These are phyloP conservation scores for Cyamopsis tetragonoloba DNA, from an alignment of 306 rosid species.

Conservation along the genomic window DNA sequence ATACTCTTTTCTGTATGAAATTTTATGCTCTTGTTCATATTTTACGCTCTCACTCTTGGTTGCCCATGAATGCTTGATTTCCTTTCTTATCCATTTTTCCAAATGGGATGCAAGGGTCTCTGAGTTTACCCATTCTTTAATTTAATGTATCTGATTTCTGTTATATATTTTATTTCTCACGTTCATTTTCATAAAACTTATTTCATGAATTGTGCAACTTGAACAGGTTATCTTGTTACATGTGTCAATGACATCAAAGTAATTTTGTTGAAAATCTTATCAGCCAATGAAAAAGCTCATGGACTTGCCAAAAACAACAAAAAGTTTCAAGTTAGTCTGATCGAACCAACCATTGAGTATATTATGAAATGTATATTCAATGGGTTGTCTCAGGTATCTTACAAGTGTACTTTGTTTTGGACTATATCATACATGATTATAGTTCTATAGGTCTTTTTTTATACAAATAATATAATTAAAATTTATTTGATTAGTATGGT, in stretches of 20 bases:
- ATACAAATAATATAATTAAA: not conserved
- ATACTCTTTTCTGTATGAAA: not conserved
- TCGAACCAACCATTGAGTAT: constrained; percentile 90
- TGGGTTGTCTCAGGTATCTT: constrained; percentile 67
- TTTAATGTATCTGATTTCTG: constrained; percentile 7
- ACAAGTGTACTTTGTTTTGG: constrained; percentile 12
- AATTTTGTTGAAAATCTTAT: constrained; percentile 41
- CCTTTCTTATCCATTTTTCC: constrained; percentile 1
- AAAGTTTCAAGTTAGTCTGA: constrained; percentile 51
- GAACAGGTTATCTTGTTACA: constrained; percentile 68
- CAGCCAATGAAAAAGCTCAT: constrained; percentile 38
- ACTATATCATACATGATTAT: not conserved
- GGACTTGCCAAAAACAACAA: constrained; percentile 36
- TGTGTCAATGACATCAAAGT: constrained; percentile 65
- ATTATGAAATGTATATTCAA: constrained; percentile 63
- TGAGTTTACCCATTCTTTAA: not conserved
- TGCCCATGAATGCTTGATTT: not conserved
- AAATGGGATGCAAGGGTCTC: constrained; percentile 10
- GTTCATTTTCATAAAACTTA: constrained; percentile 8
- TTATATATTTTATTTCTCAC: constrained; percentile 1
- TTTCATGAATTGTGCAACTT: constrained; percentile 28
- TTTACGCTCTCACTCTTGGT: constrained; percentile 12
- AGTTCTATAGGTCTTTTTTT: constrained; percentile 18
- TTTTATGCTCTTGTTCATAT: constrained; percentile 9
- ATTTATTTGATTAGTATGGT: constrained; percentile 5